Evolutionary conservation across 2,329 filamentous ascomycete species (phyloP).

Genomic region (Trichoderma harzianum): DNA sequence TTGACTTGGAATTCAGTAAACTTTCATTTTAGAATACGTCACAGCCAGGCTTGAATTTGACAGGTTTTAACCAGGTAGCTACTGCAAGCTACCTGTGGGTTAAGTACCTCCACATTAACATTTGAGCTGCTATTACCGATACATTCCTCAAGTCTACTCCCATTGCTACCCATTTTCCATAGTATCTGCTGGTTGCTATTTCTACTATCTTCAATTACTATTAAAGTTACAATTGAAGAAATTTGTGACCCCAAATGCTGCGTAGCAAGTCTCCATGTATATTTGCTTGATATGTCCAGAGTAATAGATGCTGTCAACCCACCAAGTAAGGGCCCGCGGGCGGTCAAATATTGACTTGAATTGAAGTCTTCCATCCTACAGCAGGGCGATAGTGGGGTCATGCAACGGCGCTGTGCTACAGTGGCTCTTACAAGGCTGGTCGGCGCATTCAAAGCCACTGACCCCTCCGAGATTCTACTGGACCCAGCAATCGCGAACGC

Average conservation of each 20-base stretch:
- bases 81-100: too few relatives aligned
- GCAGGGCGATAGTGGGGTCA: neutral
- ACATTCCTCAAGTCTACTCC: neutral
- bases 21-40: neutral
- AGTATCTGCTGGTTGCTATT: too few relatives aligned
- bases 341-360: too few relatives aligned
- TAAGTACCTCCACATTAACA: neutral
- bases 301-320: too few relatives aligned
- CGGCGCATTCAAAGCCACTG: neutral
- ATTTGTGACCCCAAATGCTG: too few relatives aligned
- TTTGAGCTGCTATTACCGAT: neutral
- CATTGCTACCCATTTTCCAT: neutral
- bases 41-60: neutral
- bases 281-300: too few relatives aligned
- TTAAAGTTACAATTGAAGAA: too few relatives aligned
- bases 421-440: neutral
- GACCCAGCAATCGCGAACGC: constrained; percentile 5
- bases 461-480: neutral
- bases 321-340: too few relatives aligned
- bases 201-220: too few relatives aligned
- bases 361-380: too few relatives aligned
- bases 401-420: neutral
- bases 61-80: neutral
- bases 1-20: neutral
- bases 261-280: too few relatives aligned